Conservation (phyloP, 306 rosid genomes). For the Malus sieversii region DNA sequence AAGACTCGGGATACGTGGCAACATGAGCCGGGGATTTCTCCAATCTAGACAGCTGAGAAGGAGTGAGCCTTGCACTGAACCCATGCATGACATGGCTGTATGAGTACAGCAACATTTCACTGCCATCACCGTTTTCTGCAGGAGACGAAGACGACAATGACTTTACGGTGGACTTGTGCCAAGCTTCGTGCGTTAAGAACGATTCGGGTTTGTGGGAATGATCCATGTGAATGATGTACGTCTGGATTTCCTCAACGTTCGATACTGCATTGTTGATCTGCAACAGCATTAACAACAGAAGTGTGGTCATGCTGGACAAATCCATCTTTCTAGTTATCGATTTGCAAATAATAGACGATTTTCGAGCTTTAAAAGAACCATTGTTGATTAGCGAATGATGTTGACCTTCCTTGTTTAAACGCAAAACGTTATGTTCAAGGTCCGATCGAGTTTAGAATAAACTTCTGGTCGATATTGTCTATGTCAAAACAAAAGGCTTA, state of each 20-base stretch:
- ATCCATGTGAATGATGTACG: slow-evolving; percentile 7
- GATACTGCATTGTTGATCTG: neutral
- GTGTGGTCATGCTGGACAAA: neutral
- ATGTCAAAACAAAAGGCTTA: too few relatives aligned
- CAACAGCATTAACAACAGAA: neutral
- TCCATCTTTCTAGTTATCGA: neutral
- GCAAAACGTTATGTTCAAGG: neutral
- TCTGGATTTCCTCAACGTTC: neutral
- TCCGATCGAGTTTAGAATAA: neutral
- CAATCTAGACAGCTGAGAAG: slow-evolving; percentile 7
- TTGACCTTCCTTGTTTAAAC: neutral
- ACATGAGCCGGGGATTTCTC: neutral
- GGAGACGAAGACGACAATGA: neutral
- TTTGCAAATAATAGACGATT: neutral
- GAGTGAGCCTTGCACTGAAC: slow-evolving; percentile 18
- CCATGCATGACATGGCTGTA: slow-evolving; percentile 17
- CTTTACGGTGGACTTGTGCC: slow-evolving; percentile 15
- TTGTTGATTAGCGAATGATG: neutral
- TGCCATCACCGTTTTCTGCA: neutral
- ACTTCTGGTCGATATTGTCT: neutral
- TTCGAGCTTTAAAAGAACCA: neutral
- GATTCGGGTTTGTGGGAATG: neutral
- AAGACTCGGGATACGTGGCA: slow-evolving; percentile 8
- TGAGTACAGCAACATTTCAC: neutral
- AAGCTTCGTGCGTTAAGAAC: neutral